Percentiles rank a stretch among this genome's conserved stretches.
These are phyloP conservation scores for Raddia guianensis DNA, from an alignment of 176 grass and related monocot species.

Conservation along the genomic window DNA sequence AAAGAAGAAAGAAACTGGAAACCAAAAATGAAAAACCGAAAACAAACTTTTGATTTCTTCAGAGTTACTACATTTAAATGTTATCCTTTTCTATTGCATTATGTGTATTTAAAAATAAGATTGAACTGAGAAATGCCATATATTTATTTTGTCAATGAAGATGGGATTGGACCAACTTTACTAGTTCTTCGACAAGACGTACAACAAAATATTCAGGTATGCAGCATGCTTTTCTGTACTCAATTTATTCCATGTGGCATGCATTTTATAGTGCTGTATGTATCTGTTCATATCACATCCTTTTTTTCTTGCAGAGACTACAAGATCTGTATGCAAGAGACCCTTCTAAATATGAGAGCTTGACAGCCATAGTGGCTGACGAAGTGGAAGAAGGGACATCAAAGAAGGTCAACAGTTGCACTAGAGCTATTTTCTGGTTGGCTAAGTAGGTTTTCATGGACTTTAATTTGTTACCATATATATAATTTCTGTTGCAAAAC, in stretches of 20 bases:
- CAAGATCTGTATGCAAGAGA: constrained; percentile 55
- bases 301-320: constrained; percentile 61
- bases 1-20: too few species aligned
- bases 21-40: too few species aligned
- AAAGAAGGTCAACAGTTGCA: constrained; percentile 73
- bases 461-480: too few species aligned
- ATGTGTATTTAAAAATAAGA: not conserved
- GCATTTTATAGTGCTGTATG: not conserved
- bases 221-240: not conserved
- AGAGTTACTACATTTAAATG: not conserved
- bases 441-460: constrained; percentile 47
- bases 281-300: not conserved
- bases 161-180: constrained; percentile 80
- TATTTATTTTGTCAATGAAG: constrained; percentile 47
- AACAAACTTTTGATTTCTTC: not conserved
- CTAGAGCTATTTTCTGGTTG: constrained; percentile 79
- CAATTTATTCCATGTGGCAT: not conserved
- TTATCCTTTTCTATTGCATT: not conserved
- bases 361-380: constrained; percentile 61
- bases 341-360: constrained; percentile 48
- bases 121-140: constrained; percentile 20
- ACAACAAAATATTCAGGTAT: constrained; percentile 73
- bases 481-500: not conserved
- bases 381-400: constrained; percentile 59
- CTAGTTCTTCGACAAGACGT: constrained; percentile 82